Percentiles rank a stretch among this genome's conserved stretches.
These are phyloP conservation scores for Ambrosia artemisiifolia DNA, from an alignment of 129 eudicot genomes.

Conservation along the genomic window DNA sequence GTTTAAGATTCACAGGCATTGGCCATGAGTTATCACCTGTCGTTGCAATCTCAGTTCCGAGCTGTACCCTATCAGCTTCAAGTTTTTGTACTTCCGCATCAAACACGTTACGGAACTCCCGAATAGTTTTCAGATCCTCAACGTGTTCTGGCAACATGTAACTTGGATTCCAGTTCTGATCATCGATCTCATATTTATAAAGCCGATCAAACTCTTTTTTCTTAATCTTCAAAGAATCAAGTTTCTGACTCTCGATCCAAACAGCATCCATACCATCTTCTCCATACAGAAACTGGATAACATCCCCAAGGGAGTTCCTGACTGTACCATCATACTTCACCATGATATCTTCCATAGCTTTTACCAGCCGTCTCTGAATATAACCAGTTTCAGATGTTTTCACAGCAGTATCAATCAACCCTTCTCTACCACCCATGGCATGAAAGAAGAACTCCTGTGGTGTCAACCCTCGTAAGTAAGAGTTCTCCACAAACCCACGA, in stretches of 20 bases:
- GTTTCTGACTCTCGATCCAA: slow-evolving; percentile 90
- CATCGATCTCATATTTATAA: slow-evolving; percentile 73
- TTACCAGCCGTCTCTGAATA: slow-evolving; percentile 85
- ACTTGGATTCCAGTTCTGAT: slow-evolving; percentile 75
- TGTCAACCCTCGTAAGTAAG: slow-evolving; percentile 85
- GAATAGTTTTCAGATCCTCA: slow-evolving; percentile 77
- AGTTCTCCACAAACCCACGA: slow-evolving; percentile 99
- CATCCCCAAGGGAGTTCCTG: slow-evolving; percentile 92
- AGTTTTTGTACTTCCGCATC: slow-evolving; percentile 96
- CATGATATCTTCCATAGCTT: slow-evolving; percentile 99
- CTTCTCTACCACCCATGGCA: slow-evolving; percentile 99
- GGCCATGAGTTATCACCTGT: slow-evolving; percentile 97
- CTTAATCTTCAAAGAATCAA: slow-evolving; percentile 78
- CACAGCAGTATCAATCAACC: slow-evolving; percentile 93
- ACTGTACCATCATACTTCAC: slow-evolving; percentile 97
- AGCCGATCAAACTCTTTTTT: slow-evolving; percentile 57
- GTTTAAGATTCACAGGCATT: slow-evolving; percentile 83
- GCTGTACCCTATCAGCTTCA: slow-evolving; percentile 81
- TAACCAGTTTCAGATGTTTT: slow-evolving; percentile 99
- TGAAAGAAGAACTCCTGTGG: slow-evolving; percentile 98
- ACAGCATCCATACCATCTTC: slow-evolving; percentile 99
- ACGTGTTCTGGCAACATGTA: slow-evolving; percentile 82
- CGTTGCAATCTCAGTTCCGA: slow-evolving; percentile 88
- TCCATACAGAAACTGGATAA: slow-evolving; percentile 95
- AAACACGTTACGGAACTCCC: slow-evolving; percentile 88